Conservation (phyloP, 2,329 filamentous ascomycete species). For the Beauveria sp. region DNA sequence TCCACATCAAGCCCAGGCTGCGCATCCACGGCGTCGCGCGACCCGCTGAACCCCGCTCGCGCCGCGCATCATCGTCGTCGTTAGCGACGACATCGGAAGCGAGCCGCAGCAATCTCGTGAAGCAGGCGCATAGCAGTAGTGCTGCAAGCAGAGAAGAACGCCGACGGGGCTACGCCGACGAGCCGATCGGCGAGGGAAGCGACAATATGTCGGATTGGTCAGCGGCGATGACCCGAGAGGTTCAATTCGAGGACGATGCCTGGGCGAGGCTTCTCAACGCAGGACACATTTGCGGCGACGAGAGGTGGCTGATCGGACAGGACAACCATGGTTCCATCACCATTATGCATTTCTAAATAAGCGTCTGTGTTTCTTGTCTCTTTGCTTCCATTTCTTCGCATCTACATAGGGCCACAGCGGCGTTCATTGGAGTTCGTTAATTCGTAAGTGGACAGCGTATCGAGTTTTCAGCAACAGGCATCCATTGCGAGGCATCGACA, state of each 20-base stretch:
- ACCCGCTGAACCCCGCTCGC: background rate
- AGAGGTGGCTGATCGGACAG: conserved; percentile 55
- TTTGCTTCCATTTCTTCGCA: background rate
- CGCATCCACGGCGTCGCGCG: conserved; percentile 22
- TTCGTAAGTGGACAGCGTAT: background rate
- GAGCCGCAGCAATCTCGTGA: background rate
- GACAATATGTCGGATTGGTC: background rate
- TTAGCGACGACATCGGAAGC: background rate
- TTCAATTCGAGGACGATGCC: conserved; percentile 34
- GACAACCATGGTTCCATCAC: conserved; percentile 43
- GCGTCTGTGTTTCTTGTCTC: conserved; percentile 1
- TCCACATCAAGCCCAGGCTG: conserved; percentile 33
- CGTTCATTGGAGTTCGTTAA: background rate
- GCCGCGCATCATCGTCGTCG: background rate
- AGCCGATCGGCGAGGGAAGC: background rate
- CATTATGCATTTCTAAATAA: conserved; percentile 42
- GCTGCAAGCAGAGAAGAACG: background rate
- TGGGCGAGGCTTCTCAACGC: conserved; percentile 42
- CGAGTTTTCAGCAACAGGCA: background rate
- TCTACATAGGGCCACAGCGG: background rate
- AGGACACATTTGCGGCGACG: conserved; percentile 50
- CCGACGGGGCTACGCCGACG: background rate
- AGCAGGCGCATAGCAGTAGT: background rate
- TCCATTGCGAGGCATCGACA: background rate
- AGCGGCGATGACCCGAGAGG: conserved; percentile 20